Evolutionary conservation across 192 early-diverging fungal genomes (phyloP).

Genomic region (Glomus cerebriforme): DNA sequence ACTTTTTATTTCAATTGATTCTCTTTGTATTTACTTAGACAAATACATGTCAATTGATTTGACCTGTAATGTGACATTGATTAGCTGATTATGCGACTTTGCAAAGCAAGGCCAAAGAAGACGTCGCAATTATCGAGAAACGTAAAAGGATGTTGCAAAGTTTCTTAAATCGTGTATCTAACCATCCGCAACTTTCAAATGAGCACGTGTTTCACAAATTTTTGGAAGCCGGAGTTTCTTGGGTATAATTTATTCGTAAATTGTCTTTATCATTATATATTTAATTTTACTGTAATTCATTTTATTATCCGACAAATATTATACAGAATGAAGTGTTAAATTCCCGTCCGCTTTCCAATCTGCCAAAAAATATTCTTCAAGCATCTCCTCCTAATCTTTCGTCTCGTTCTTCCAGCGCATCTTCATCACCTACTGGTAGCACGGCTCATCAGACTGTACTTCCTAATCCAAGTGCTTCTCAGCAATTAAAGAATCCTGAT

Average conservation of each 20-base stretch:
- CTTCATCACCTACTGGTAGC: constrained; percentile 31
- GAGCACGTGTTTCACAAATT: constrained; percentile 94
- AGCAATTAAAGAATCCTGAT: constrained; percentile 69
- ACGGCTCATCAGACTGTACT: constrained; percentile 35
- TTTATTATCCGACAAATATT: neutral
- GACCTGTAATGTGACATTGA: neutral
- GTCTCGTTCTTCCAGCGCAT: neutral
- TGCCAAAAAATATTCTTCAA: constrained; percentile 72
- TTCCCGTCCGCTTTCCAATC: constrained; percentile 65
- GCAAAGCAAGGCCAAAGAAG: constrained; percentile 89
- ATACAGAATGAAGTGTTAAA: constrained; percentile 70
- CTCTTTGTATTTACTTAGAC: neutral
- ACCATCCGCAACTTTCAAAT: constrained; percentile 82
- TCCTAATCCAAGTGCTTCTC: constrained; percentile 58
- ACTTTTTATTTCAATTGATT: neutral
- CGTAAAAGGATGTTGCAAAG: constrained; percentile 92
- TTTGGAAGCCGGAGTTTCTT: constrained; percentile 76
- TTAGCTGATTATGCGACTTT: constrained; percentile 70
- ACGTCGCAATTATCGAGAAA: constrained; percentile 85
- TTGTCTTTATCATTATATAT: neutral
- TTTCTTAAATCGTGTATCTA: constrained; percentile 89
- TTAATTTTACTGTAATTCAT: neutral
- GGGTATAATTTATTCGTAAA: constrained; percentile 45
- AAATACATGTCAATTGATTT: constrained; percentile 17
- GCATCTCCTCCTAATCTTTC: constrained; percentile 50